Evolutionary conservation across 2,329 filamentous ascomycete species (phyloP).

Genomic region (Cladosporium colombiae): DNA sequence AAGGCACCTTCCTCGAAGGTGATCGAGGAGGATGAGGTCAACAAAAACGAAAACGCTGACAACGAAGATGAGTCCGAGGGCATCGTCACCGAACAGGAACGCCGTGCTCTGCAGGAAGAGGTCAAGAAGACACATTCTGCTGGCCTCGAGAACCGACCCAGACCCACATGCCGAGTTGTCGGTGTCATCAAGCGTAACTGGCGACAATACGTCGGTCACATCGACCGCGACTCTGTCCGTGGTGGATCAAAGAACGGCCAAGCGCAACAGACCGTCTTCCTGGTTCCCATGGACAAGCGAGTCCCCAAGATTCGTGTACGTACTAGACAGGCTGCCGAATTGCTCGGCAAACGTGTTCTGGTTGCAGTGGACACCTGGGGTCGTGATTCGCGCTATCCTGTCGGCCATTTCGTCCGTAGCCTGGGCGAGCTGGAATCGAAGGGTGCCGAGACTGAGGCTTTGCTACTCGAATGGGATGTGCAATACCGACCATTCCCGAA

Average conservation of each 20-base stretch:
- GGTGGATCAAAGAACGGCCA: slow-evolving; percentile 73
- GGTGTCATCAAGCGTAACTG: slow-evolving; percentile 94
- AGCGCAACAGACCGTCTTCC: slow-evolving; percentile 88
- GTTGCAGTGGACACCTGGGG: slow-evolving; percentile 97
- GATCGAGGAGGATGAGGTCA: slow-evolving; percentile 88
- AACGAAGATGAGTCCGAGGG: slow-evolving; percentile 72
- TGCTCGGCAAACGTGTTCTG: slow-evolving; percentile 86
- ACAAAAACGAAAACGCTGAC: slow-evolving; percentile 91
- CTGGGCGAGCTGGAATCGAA: slow-evolving; percentile 94
- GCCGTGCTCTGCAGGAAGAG: slow-evolving; percentile 84
- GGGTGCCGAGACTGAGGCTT: slow-evolving; percentile 93
- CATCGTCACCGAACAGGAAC: slow-evolving; percentile 85
- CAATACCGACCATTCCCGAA: slow-evolving; percentile 98
- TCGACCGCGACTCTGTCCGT: slow-evolving; percentile 82
- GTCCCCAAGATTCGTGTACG: slow-evolving; percentile 94
- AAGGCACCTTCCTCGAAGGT: slow-evolving; percentile 94
- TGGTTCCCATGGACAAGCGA: slow-evolving; percentile 97
- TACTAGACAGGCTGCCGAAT: slow-evolving; percentile 83
- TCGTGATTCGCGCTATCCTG: slow-evolving; percentile 85
- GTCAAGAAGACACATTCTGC: slow-evolving; percentile 82
- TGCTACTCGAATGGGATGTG: slow-evolving; percentile 93
- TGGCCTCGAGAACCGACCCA: slow-evolving; percentile 71
- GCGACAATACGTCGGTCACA: slow-evolving; percentile 95
- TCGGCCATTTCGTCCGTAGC: slow-evolving; percentile 90
- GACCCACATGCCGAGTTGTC: slow-evolving; percentile 89